Evolutionary conservation across 2,329 filamentous ascomycete species (phyloP).

Genomic region (Biscogniauxia mediterranea): DNA sequence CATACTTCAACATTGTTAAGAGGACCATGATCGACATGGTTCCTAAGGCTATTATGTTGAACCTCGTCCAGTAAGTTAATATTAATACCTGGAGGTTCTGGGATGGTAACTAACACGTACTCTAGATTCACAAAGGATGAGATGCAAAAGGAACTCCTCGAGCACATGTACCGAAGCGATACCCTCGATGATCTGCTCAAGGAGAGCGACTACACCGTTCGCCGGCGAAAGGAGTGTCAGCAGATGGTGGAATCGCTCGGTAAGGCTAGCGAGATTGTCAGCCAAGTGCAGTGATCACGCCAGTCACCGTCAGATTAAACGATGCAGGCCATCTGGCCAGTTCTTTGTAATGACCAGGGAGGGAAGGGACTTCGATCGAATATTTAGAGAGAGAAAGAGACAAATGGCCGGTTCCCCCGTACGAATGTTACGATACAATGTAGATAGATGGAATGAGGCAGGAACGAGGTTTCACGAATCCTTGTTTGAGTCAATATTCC

Average conservation of each 20-base stretch:
- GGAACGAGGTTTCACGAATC: not conserved
- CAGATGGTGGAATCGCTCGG: constrained; percentile 96
- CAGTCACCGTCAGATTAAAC: not conserved
- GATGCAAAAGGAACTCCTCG: constrained; percentile 95
- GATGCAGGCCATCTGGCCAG: not conserved
- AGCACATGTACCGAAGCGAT: constrained; percentile 93
- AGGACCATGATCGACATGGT: constrained; percentile 99
- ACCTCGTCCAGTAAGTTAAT: constrained; percentile 79
- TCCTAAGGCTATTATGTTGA: constrained; percentile 98
- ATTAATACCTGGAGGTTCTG: not conserved
- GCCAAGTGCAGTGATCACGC: constrained; percentile 60
- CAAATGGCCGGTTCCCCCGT: not conserved
- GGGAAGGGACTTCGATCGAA: not conserved
- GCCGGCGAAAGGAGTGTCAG: constrained; percentile 94
- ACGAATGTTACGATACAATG: not conserved
- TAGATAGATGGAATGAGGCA: not conserved
- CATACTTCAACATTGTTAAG: constrained; percentile 97
- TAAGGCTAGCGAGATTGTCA: constrained; percentile 94
- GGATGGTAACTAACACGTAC: constrained; percentile 18
- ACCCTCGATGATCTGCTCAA: constrained; percentile 93
- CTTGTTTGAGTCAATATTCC: not conserved
- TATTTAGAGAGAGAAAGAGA: not conserved
- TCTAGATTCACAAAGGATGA: constrained; percentile 89
- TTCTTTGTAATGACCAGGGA: not conserved
- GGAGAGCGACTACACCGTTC: constrained; percentile 95